Evolutionary conservation across 768 basidiomycete species (phyloP), one percentile per base, ranked within the genome.

Genomic region (Leccinum arenicola): DNA sequence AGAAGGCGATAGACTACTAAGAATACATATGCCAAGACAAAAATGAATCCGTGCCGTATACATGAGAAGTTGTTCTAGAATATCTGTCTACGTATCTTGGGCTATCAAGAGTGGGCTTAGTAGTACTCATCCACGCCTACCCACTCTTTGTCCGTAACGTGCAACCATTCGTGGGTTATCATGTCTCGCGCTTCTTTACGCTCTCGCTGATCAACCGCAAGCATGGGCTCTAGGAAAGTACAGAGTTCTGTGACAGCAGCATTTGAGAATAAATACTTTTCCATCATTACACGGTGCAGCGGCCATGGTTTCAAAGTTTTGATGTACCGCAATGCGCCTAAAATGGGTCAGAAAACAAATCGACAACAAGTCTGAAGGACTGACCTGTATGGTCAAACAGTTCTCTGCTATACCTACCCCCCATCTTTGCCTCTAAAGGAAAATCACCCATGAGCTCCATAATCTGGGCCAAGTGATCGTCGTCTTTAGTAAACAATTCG

Each of bases 391-490:
- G 81, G 64, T 91, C 92, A 71, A 96, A 96, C 61, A 96, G 72
- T 67, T 96, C 92, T 55, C 87, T 81, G 64, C 88, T 89, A 71
- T 88, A 94, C 67, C 85, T 88, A 33, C 95, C 94, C 25, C 86
- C 87, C 82, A 89, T 85, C 76, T 92, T 94, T 48, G 88, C 80
- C 52, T 85, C 82, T 27, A 86, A 67, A 14, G 84, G 75, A 61
- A 88, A 85, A 74, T 94, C 90, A 35, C 94, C 94, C 59, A 95
- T 75, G 10, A 97, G 78, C 77, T 97, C 95, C 57, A 95, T 88
- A 61, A 96, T 92, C 76, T 95, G 94, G 36, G 95, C 95, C 82
- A 95, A 85, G 66, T 97, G 95, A 71, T 98, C 96, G 68, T 95
- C 94, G 72, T 97, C 94, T 74, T 95, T 95, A 59, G 85, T 87